These are phyloP conservation scores for Eleusine indica DNA, from an alignment of 176 grass and related monocot species.

Conservation along the genomic window DNA sequence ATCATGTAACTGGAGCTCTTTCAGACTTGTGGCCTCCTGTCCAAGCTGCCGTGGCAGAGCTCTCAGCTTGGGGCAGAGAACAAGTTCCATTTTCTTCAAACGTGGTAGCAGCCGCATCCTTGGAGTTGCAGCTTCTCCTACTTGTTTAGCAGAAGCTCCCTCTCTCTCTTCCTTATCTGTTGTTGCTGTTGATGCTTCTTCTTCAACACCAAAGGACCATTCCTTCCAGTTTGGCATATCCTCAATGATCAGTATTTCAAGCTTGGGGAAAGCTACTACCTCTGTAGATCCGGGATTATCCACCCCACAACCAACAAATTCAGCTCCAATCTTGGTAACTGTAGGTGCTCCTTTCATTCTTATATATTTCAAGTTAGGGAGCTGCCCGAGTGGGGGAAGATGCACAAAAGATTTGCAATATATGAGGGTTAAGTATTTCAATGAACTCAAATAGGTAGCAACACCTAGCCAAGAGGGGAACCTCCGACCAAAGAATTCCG, in stretches of 20 bases:
- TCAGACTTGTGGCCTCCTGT: background rate
- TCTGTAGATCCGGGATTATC: too few relatives aligned
- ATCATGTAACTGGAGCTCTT: background rate
- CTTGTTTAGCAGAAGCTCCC: too few relatives aligned
- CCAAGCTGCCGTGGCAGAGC: background rate
- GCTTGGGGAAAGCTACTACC: constrained; percentile 15
- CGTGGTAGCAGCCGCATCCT: background rate
- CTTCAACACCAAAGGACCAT: background rate
- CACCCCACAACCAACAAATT: too few relatives aligned
- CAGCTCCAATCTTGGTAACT: too few relatives aligned
- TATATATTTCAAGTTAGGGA: background rate
- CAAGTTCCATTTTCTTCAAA: background rate
- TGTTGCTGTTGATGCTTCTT: background rate
- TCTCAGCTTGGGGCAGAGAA: background rate
- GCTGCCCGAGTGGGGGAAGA: constrained; percentile 31
- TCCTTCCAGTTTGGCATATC: constrained; percentile 17
- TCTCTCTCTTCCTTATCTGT: background rate
- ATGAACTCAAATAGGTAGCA: background rate
- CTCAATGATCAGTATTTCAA: background rate
- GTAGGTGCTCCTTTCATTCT: too few relatives aligned
- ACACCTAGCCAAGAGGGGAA: too few relatives aligned
- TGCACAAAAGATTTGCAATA: background rate
- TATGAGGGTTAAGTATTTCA: background rate
- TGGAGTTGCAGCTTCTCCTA: background rate
- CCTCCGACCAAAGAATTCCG: too few relatives aligned